Evolutionary conservation across 2,329 filamentous ascomycete genomes (phyloP), one percentile per base, ranked within the genome.

Genomic region (Paramyrothecium roridum): DNA sequence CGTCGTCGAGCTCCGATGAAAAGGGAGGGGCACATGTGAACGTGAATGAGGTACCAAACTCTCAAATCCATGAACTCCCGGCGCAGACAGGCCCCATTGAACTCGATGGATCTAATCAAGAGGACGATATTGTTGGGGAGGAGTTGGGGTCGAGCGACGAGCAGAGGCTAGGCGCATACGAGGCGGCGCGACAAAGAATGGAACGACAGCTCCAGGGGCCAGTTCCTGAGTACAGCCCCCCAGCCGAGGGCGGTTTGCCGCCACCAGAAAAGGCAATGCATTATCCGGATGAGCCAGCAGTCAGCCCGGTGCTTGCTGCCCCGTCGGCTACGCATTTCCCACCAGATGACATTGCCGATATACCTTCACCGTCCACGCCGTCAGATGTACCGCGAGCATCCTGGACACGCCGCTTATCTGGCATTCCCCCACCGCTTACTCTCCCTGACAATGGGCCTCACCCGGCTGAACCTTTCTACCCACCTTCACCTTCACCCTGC

Each of bases 1-100:
- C 37, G n/a, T 17, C 13, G 37, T 13, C 37, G 13, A 13, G n/a
- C 4, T 19, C 13, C n/a, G n/a, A 19, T 13, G 37, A 43, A 13
- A 43, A 16, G n/a, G 13, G n/a, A 43, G 37, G 16, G 37, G 6
- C n/a, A 13, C 37, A 19, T 13, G n/a, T 19, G 13, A 43, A 60
- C 21, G 62, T 19, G 13, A 43, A 60, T 20, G 62, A 76, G 64
- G 66, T 73, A 48, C 62, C 72, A 2, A 73, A 75, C 51, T 77
- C 80, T 43, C 76, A 81, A 57, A 75, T 81, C 3, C 82, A 80
- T 56, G 81, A 84, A 61, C 64, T 84, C 63, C 73, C 80, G 2
- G 80, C 73, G 6, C 75, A 76, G 0, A 59, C 70, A 1, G 68
- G 71, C 2, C 80, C 80, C 0, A 76, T 73, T 6, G 82, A 84